phyloP scores from a whole-genome alignment of 1,284 basidiomycete species.

The Fomitopsis schrenkii region DNA sequence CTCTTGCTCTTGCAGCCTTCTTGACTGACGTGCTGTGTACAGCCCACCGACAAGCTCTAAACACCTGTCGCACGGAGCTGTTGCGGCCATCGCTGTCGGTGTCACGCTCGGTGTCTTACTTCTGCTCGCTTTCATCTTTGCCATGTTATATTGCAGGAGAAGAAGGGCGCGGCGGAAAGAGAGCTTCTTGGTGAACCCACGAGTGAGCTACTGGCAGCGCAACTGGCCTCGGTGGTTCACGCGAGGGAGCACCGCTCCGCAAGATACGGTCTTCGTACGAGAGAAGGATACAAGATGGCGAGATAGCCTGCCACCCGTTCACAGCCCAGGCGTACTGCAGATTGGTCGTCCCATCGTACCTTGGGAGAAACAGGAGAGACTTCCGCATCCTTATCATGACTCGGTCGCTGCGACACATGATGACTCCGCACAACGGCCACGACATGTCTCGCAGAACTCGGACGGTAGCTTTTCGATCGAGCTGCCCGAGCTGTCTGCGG shows the following conservation, averaged over 20 bases:
- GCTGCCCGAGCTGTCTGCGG: conserved; percentile 22
- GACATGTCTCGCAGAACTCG: conserved; percentile 28
- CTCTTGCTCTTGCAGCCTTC: background rate
- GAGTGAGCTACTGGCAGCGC: conserved; percentile 13
- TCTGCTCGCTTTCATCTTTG: conserved; percentile 34
- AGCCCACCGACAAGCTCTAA: conserved; percentile 11
- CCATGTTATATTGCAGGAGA: conserved; percentile 42
- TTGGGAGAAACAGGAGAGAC: conserved; percentile 11
- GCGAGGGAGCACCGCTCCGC: conserved; percentile 8
- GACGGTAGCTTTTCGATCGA: conserved; percentile 30
- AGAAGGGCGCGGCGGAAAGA: conserved; percentile 19
- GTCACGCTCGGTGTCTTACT: conserved; percentile 47
- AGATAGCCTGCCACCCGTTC: background rate
- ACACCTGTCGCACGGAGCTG: conserved; percentile 42
- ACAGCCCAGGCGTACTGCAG: background rate
- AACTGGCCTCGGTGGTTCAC: conserved; percentile 22
- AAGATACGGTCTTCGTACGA: background rate
- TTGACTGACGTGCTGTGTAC: background rate
- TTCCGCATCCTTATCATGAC: conserved; percentile 13
- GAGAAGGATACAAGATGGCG: background rate
- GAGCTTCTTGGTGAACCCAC: conserved; percentile 25
- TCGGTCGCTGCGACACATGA: conserved; percentile 14
- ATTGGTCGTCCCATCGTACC: background rate
- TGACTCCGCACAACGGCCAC: conserved; percentile 11
- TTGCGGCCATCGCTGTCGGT: conserved; percentile 59